These are phyloP conservation scores for Fusarium liriodendri DNA, from an alignment of 2,329 filamentous ascomycete genomes.

Conservation along the genomic window DNA sequence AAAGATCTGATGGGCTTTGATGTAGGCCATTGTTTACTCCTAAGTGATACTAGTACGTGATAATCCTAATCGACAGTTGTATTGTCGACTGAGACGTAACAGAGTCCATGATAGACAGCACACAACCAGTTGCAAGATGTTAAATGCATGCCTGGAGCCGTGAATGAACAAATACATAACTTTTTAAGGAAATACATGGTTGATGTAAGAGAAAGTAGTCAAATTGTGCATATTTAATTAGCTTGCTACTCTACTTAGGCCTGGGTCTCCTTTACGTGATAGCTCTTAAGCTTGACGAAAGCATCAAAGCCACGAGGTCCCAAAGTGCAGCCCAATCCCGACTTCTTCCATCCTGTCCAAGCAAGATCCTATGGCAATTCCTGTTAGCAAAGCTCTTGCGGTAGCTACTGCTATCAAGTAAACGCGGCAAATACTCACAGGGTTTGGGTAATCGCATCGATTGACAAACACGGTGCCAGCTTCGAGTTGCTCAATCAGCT, in stretches of 20 bases:
- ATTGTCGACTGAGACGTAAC: too few species aligned
- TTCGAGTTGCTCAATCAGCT: background rate
- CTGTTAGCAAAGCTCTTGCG: too few species aligned
- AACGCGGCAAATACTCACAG: background rate
- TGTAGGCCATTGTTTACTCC: too few species aligned
- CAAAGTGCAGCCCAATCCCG: constrained; percentile 87
- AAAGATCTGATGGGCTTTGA: too few species aligned
- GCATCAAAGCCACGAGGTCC: constrained; percentile 92
- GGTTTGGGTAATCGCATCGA: background rate
- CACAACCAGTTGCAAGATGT: too few species aligned
- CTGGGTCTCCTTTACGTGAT: background rate
- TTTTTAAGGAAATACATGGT: background rate
- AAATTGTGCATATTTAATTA: background rate
- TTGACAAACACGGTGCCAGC: background rate
- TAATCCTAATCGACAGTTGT: too few species aligned
- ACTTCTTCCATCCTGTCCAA: constrained; percentile 97
- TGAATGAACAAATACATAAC: background rate
- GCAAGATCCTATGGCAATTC: too few species aligned
- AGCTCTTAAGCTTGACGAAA: constrained; percentile 74
- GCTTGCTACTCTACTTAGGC: background rate
- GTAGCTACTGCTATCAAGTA: background rate
- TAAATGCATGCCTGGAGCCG: too few species aligned
- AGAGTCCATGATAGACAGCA: too few species aligned
- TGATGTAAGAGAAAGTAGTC: accelerated
- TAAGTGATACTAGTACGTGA: too few species aligned